These are phyloP conservation scores for Misopates orontium DNA, from an alignment of 257 asterid genomes.

Conservation along the genomic window DNA sequence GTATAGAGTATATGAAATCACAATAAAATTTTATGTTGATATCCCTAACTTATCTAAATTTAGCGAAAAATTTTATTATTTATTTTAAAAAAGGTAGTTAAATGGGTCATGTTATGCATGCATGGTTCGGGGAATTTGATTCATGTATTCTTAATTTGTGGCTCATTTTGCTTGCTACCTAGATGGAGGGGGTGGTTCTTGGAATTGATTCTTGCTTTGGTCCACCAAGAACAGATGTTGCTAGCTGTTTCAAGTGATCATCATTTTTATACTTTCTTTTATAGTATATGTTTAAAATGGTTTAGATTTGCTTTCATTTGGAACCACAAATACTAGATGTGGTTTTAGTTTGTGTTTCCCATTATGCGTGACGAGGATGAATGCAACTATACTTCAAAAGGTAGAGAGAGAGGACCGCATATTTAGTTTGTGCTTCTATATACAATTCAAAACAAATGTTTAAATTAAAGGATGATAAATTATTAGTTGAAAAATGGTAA, in stretches of 20 bases:
- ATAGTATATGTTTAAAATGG: background rate
- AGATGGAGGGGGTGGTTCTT: background rate
- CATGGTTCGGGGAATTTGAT: conserved; percentile 4
- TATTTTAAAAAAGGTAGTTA: too few relatives aligned
- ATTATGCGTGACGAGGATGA: conserved; percentile 14
- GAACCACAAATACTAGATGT: conserved; percentile 28
- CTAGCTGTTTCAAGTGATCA: conserved; percentile 23
- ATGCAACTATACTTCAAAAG: background rate
- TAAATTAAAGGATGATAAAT: too few relatives aligned
- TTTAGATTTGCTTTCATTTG: conserved; percentile 28
- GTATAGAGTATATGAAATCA: too few relatives aligned
- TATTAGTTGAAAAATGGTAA: too few relatives aligned
- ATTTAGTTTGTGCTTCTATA: too few relatives aligned
- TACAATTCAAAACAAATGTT: too few relatives aligned
- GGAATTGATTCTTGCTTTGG: conserved; percentile 27
- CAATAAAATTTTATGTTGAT: too few relatives aligned
- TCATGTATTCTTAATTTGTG: conserved; percentile 3
- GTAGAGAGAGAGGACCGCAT: background rate
- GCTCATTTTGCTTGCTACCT: conserved; percentile 6
- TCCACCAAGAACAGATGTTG: conserved; percentile 27
- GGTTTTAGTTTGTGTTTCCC: conserved; percentile 24
- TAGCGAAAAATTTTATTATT: too few relatives aligned
- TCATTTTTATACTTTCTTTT: background rate
- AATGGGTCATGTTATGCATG: background rate
- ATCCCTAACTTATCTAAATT: too few relatives aligned